phyloP scores from a whole-genome alignment of 2,329 filamentous ascomycete genomes.

The Xylaria sp. region DNA sequence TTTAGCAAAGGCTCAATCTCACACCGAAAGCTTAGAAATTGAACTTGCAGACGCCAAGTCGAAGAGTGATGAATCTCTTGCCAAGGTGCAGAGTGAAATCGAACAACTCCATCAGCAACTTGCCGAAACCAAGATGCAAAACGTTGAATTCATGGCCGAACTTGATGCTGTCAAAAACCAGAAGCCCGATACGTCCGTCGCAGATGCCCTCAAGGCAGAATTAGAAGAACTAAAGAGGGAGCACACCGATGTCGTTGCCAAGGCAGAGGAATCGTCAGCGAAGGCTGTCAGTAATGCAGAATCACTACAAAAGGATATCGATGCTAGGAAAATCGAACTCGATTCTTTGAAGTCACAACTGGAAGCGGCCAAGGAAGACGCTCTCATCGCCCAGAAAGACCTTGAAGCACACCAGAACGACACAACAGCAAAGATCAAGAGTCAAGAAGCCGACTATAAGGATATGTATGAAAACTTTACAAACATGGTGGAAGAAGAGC shows the following conservation, averaged over 20 bases:
- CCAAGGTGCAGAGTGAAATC: conserved; percentile 59
- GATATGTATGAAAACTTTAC: conserved; percentile 72
- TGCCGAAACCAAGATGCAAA: conserved; percentile 68
- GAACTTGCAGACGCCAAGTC: conserved; percentile 52
- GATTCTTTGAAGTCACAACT: conserved; percentile 57
- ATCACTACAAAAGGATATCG: conserved; percentile 47
- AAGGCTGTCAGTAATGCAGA: conserved; percentile 47
- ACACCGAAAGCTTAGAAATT: conserved; percentile 47
- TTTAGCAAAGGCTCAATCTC: conserved; percentile 47
- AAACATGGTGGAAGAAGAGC: conserved; percentile 67
- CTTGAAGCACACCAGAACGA: conserved; percentile 63
- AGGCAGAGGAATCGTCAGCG: conserved; percentile 50
- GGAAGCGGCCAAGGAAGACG: conserved; percentile 50
- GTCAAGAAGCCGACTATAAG: conserved; percentile 67
- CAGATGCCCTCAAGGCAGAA: conserved; percentile 63
- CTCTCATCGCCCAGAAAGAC: conserved; percentile 60
- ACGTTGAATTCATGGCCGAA: conserved; percentile 68
- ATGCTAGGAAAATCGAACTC: conserved; percentile 48
- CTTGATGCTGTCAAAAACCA: conserved; percentile 67
- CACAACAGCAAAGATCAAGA: conserved; percentile 63
- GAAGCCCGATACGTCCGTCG: conserved; percentile 65
- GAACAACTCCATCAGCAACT: conserved; percentile 64
- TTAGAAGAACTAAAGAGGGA: conserved; percentile 60
- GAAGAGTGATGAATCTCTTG: conserved; percentile 51
- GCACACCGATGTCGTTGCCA: conserved; percentile 57